Conservation (phyloP, 2,329 filamentous ascomycete genomes). For the Pseudogymnoascus sp. region DNA sequence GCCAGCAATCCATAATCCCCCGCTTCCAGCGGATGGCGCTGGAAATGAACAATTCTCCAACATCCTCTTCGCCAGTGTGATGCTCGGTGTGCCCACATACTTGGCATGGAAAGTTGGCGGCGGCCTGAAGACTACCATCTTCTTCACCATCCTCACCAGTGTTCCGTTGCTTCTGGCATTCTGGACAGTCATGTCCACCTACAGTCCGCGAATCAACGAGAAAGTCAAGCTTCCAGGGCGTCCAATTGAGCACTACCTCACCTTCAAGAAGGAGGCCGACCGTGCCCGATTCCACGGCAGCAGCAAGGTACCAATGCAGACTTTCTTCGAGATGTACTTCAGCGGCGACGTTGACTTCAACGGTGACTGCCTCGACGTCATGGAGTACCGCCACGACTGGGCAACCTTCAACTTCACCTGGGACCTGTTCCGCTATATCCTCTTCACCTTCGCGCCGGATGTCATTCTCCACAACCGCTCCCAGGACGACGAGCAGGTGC, state of each 20-base stretch:
- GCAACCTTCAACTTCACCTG: constrained; percentile 27
- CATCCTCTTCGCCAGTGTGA: constrained; percentile 15
- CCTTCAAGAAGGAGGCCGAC: constrained; percentile 24
- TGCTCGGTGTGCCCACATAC: constrained; percentile 21
- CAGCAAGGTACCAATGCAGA: constrained; percentile 25
- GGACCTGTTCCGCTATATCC: constrained; percentile 26
- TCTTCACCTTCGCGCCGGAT: constrained; percentile 25
- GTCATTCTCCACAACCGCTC: constrained; percentile 26
- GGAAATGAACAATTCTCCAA: constrained; percentile 26
- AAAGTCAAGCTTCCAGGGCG: constrained; percentile 23
- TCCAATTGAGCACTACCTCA: constrained; percentile 24
- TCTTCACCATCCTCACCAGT: constrained; percentile 16
- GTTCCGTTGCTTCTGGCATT: constrained; percentile 21
- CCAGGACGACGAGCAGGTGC: constrained; percentile 29
- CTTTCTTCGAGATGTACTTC: constrained; percentile 27
- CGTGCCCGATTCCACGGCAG: constrained; percentile 20
- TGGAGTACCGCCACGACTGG: constrained; percentile 31
- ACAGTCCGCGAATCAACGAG: constrained; percentile 23
- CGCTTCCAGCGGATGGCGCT: constrained; percentile 17
- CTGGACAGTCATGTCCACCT: constrained; percentile 20
- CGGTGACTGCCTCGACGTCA: constrained; percentile 27
- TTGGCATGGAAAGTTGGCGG: constrained; percentile 18
- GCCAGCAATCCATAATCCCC: constrained; percentile 23
- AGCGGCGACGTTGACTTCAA: constrained; percentile 29
- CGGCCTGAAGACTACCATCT: constrained; percentile 16